phyloP scores from a whole-genome alignment of 108 stramenopile genomes.

The Fistulifera pelliculosa region DNA sequence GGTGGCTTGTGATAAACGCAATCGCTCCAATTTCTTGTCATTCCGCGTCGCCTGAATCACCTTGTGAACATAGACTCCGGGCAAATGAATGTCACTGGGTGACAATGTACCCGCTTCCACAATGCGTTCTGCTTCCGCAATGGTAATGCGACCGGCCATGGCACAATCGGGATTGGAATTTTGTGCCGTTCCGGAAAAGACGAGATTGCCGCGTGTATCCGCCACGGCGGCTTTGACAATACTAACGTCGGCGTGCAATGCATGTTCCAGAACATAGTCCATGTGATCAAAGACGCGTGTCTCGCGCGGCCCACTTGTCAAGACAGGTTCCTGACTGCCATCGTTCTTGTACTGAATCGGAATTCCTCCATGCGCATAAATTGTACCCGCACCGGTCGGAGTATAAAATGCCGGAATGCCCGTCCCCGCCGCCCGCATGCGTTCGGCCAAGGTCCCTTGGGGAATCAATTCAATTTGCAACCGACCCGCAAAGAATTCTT shows the following conservation, averaged over 20 bases:
- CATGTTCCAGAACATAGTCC: slow-evolving; percentile 88
- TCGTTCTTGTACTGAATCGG: slow-evolving; percentile 80
- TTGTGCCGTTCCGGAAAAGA: slow-evolving; percentile 79
- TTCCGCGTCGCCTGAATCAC: slow-evolving; percentile 64
- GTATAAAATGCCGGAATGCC: slow-evolving; percentile 91
- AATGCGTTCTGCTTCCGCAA: slow-evolving; percentile 88
- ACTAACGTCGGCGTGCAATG: slow-evolving; percentile 65
- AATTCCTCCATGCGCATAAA: slow-evolving; percentile 83
- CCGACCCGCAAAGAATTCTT: slow-evolving; percentile 74
- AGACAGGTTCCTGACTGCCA: slow-evolving; percentile 44
- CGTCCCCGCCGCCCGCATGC: slow-evolving; percentile 76
- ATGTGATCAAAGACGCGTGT: slow-evolving; percentile 70
- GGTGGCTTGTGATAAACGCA: slow-evolving; percentile 26
- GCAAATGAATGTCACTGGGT: slow-evolving; percentile 85
- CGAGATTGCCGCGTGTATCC: slow-evolving; percentile 88
- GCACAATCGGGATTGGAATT: slow-evolving; percentile 91
- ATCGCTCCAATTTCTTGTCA: slow-evolving; percentile 85
- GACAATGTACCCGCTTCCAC: slow-evolving; percentile 77
- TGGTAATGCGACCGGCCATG: slow-evolving; percentile 74
- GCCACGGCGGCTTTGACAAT: slow-evolving; percentile 85
- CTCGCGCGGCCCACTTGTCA: slow-evolving; percentile 41
- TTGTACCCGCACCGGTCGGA: slow-evolving; percentile 84
- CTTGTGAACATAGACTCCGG: slow-evolving; percentile 86
- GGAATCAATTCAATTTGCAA: slow-evolving; percentile 86
- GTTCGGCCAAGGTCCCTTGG: slow-evolving; percentile 83